Conservation (phyloP, 2,329 filamentous ascomycete species). For the Ophidiomyces ophidiicola region DNA sequence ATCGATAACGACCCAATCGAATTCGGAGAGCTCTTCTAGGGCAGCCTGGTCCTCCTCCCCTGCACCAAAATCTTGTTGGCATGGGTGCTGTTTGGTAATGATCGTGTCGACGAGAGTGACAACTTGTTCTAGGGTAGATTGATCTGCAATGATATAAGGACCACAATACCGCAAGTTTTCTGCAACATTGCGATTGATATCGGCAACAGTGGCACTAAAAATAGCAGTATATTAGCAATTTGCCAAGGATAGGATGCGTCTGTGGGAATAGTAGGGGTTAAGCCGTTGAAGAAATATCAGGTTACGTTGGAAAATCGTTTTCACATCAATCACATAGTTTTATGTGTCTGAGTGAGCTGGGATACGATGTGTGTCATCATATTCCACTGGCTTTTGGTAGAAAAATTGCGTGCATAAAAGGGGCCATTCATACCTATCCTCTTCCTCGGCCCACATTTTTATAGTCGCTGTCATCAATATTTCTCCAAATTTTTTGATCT, state of each 20-base stretch:
- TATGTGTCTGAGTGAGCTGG: conserved; percentile 99
- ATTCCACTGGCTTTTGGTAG: conserved; percentile 18
- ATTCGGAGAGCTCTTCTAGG: conserved; percentile 74
- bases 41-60: conserved; percentile 65
- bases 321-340: conserved; percentile 75
- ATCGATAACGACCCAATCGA: conserved; percentile 94
- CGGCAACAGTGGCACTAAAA: conserved; percentile 69
- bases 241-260: conserved; percentile 19
- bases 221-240: conserved; percentile 32
- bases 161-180: conserved; percentile 85
- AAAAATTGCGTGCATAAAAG: conserved; percentile 17
- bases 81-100: conserved; percentile 81
- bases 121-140: conserved; percentile 61
- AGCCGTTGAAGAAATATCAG: conserved; percentile 10
- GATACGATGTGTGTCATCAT: conserved; percentile 93
- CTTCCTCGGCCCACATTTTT: conserved; percentile 76
- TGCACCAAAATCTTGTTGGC: conserved; percentile 78
- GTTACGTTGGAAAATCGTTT: conserved; percentile 47
- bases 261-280: conserved; percentile 27
- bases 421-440: conserved; percentile 65
- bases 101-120: conserved; percentile 64
- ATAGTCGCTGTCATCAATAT: conserved; percentile 76
- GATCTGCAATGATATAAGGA: conserved; percentile 65
- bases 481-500: conserved; percentile 73
- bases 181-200: conserved; percentile 87